These are phyloP conservation scores for Cardamine resedifolia DNA, from an alignment of 345 rosid genomes.

Conservation along the genomic window DNA sequence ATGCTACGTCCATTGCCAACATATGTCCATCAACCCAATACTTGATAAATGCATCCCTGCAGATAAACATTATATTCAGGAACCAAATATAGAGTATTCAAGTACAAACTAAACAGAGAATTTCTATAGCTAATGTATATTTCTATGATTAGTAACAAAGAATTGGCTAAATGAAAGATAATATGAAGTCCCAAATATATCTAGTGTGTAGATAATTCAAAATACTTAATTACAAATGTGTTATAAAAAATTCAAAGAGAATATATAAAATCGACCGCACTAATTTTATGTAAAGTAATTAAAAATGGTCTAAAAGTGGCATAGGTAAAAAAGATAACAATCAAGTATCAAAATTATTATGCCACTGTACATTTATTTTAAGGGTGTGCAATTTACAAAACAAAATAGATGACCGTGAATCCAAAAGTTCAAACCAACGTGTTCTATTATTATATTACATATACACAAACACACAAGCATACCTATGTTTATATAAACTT, in stretches of 20 bases:
- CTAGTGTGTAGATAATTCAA: background rate
- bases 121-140: background rate
- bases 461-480: background rate
- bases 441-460: background rate
- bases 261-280: background rate
- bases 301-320: background rate
- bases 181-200: background rate
- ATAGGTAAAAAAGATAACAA: background rate
- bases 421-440: background rate
- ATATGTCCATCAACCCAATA: conserved; percentile 78
- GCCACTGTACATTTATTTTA: background rate
- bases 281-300: background rate
- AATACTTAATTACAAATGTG: background rate
- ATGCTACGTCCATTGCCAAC: conserved; percentile 65
- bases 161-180: conserved; percentile 4
- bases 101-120: background rate
- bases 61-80: conserved; percentile 9
- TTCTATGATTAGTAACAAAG: background rate
- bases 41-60: conserved; percentile 69
- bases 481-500: background rate
- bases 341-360: background rate
- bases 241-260: background rate
- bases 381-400: background rate
- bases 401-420: conserved; percentile 3
- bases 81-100: conserved; percentile 3